Conservation (phyloP, 2,329 filamentous ascomycete genomes). For the Cladosporium colombiae region DNA sequence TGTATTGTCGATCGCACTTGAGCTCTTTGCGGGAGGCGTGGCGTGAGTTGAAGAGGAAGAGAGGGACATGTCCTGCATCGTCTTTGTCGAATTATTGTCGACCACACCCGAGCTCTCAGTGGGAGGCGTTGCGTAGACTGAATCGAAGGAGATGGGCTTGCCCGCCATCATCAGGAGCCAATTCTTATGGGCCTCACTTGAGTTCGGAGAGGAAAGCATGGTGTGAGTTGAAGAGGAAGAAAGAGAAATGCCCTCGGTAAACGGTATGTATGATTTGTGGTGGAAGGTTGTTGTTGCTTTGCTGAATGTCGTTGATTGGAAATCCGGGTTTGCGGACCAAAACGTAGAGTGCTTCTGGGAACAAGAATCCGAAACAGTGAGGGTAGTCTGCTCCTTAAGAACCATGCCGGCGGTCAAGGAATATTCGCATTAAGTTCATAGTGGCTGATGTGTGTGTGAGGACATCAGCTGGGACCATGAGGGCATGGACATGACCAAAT, state of each 20-base stretch:
- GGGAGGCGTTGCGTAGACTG: no score
- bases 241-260: background rate
- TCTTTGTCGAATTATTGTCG: background rate
- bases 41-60: background rate
- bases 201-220: background rate
- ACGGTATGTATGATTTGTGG: background rate
- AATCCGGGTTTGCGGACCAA: background rate
- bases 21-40: background rate
- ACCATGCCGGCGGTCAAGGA: background rate
- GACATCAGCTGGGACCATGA: constrained; percentile 1
- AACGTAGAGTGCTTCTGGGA: background rate
- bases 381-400: background rate
- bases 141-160: no score
- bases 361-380: background rate
- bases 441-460: background rate
- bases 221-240: background rate
- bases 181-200: background rate
- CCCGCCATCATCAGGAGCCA: background rate
- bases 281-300: background rate
- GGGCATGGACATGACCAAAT: background rate
- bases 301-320: background rate
- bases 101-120: background rate
- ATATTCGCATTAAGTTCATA: background rate
- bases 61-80: background rate
- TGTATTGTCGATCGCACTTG: background rate